Conservation (phyloP, 148 eudicot genomes). For the Persicaria tinctoria region DNA sequence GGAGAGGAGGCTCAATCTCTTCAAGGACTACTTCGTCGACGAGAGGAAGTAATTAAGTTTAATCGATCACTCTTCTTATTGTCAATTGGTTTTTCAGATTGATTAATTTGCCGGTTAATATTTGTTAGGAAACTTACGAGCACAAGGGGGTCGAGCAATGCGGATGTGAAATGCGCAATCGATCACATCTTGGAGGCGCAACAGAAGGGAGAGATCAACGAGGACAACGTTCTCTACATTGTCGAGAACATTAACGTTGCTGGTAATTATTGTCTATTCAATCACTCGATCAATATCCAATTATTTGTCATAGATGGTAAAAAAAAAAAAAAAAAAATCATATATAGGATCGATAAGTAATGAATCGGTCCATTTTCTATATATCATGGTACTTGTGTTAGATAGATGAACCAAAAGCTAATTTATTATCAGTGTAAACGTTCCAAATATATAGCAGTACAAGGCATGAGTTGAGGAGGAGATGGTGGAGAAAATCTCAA, state of each 20-base stretch:
- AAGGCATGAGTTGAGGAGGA: no score
- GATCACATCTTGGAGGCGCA: constrained; percentile 64
- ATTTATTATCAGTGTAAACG: no score
- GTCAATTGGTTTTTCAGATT: not conserved
- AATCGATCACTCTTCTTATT: not conserved
- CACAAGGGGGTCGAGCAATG: constrained; percentile 24
- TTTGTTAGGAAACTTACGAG: constrained; percentile 26
- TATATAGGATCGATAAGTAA: no score
- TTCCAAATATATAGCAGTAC: no score
- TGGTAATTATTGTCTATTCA: not conserved
- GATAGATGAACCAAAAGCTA: no score
- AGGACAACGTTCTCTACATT: constrained; percentile 63
- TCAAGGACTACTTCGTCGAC: constrained; percentile 30
- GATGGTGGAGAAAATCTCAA: no score
- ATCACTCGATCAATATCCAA: not conserved
- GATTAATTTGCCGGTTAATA: not conserved
- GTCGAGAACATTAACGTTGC: constrained; percentile 70
- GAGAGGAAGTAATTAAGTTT: constrained; percentile 25
- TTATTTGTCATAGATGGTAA: not conserved
- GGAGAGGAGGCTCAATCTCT: constrained; percentile 29
- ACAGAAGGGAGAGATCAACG: constrained; percentile 53
- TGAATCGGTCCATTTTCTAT: no score
- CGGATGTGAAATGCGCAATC: constrained; percentile 49
- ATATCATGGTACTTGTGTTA: no score
- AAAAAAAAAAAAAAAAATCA: no score